Conservation (phyloP, 768 basidiomycete genomes). For the Leccinum variicolor region DNA sequence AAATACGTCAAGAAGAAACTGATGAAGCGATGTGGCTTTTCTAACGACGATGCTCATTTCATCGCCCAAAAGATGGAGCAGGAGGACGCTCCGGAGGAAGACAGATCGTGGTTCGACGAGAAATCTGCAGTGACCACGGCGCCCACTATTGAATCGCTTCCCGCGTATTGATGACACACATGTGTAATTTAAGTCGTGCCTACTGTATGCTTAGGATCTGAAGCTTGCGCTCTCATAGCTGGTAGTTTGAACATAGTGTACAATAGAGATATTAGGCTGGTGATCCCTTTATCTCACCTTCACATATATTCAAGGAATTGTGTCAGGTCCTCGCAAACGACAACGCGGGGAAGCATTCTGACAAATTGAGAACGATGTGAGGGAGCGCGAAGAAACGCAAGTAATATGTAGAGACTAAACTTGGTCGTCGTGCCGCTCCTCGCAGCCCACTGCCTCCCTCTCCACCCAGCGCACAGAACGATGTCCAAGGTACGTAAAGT, state of each 20-base stretch:
- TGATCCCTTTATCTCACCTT: background rate
- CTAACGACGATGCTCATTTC: slow-evolving; percentile 14
- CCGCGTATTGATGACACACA: background rate
- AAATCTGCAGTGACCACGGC: slow-evolving; percentile 3
- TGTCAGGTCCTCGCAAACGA: no score
- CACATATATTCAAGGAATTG: no score
- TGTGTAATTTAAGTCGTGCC: background rate
- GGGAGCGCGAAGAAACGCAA: no score
- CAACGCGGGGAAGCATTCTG: no score
- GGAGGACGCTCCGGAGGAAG: slow-evolving; percentile 10
- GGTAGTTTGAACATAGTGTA: slow-evolving; percentile 1
- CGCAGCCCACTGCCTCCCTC: no score
- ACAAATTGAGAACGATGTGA: no score
- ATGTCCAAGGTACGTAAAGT: background rate
- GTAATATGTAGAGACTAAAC: no score
- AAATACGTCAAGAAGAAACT: slow-evolving; percentile 20
- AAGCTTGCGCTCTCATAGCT: background rate
- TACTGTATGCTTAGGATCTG: background rate
- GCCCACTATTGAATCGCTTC: background rate
- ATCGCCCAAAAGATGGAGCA: slow-evolving; percentile 21
- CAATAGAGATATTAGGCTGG: background rate
- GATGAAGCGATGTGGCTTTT: slow-evolving; percentile 23
- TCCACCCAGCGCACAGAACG: no score
- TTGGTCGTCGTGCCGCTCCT: no score
- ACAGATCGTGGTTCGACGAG: slow-evolving; percentile 19